Evolutionary conservation across 1,139 yeast genomes (phyloP), one percentile per base, ranked within the genome.

Genomic region (Nematodospora anomalae): DNA sequence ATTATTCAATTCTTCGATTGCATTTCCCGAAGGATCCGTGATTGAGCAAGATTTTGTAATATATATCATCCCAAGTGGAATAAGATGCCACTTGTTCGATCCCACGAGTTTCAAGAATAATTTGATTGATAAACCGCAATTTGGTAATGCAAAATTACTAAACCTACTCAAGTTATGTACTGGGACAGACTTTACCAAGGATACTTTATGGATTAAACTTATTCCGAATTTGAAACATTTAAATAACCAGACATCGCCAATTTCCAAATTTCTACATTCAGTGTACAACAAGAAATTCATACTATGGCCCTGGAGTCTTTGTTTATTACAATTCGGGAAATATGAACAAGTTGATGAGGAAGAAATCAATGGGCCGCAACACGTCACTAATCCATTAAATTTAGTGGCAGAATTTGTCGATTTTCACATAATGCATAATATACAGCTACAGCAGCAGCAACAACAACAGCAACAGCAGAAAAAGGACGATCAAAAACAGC

Each of bases 21-120:
- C 33, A 16, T 40, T 30, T 12, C 35, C 44, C 6, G 51, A 22
- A 26, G 41, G 16, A 40, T 49, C 32, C 20, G 49, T 46, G 32
- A 47, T 47, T n/a, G 55, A 60, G 16, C 41, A 55, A 12, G 53
- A 54, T 28, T 74, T 69, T 51, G 83, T 78, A 6, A 59, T 85
- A 1, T 83, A 83, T 47, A 53, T 86, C 34, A 76, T 83, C 4
- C 96, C 95, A 0, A 79, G 89, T 9, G 94, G 90, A 0, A 79
- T 83, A 12, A 62, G 89, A 37, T 85, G 87, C 36, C 80, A 78
- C 44, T 62, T 82, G 26, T 68, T 57, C 37, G 78, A 80, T 24
- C 28, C 43, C 1, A 31, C 36, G 9, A 41, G 38, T 21, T 30
- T 47, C 8, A 22, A 30, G 16, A 41, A 38, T 18, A 48, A 48